A percentile compares a stretch with the other conserved stretches of the same genome.
Conservation (phyloP, 139 green algal species). For the Chlorella ohadii region DNA sequence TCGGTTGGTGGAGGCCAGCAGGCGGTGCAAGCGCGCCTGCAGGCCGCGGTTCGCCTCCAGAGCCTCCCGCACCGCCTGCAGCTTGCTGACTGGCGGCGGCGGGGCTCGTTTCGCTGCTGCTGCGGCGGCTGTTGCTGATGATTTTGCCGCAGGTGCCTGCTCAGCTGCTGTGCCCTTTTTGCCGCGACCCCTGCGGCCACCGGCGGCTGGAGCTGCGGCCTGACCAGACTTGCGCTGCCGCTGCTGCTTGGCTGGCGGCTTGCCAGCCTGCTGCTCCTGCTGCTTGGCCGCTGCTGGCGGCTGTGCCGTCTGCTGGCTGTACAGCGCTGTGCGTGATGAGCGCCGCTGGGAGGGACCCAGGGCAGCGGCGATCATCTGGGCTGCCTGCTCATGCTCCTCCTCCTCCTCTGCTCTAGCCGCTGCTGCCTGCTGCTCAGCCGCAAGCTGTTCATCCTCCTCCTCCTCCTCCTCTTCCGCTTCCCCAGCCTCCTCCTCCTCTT, state of each 20-base stretch:
- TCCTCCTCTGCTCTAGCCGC: not conserved
- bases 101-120: not conserved
- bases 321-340: not conserved
- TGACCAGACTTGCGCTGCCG: not conserved
- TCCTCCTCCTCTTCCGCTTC: not conserved
- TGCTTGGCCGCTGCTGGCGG: not conserved
- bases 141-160: too few species aligned
- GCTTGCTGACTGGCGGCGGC: not conserved
- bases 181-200: too few species aligned
- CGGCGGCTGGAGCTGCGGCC: not conserved
- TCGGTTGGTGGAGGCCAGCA: conserved; percentile 26
- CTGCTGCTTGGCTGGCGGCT: not conserved
- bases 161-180: too few species aligned
- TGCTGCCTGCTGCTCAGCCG: too few species aligned
- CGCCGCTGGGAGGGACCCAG: not conserved
- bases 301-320: not conserved
- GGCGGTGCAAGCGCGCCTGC: conserved; percentile 32
- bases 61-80: conserved; percentile 9
- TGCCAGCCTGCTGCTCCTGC: not conserved
- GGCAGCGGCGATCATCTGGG: not conserved
- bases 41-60: conserved; percentile 31
- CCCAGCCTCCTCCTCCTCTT: not conserved
- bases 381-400: not conserved
- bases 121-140: not conserved
- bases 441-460: not conserved